These are phyloP conservation scores for Staphylotrichum tortipilum DNA, from an alignment of 495 filamentous ascomycete genomes.

Conservation along the genomic window DNA sequence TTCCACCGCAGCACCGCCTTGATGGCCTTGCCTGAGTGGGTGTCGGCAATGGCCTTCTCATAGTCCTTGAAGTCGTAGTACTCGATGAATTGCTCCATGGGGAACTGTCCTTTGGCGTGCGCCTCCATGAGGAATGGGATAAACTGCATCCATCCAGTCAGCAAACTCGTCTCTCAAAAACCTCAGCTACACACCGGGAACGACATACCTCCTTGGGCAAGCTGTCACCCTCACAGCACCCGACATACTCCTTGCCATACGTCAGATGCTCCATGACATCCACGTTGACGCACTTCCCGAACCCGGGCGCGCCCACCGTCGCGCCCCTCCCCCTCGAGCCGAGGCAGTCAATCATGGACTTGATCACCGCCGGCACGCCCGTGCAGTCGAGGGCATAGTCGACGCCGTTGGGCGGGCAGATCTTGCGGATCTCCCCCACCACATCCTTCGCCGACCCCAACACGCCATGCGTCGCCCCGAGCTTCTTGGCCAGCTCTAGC, in stretches of 20 bases:
- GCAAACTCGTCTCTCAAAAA: conserved; percentile 12
- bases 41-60: conserved; percentile 20
- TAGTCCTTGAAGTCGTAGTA: conserved; percentile 24
- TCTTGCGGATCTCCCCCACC: conserved; percentile 15
- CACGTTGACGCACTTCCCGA: conserved; percentile 13
- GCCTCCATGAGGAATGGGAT: conserved; percentile 31
- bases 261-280: conserved; percentile 23
- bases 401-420: conserved; percentile 24
- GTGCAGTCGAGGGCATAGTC: conserved; percentile 37
- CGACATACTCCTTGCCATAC: conserved; percentile 27
- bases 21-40: conserved; percentile 18
- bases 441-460: conserved; percentile 20
- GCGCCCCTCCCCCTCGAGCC: conserved; percentile 31
- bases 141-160: conserved; percentile 27
- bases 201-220: conserved; percentile 18
- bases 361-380: conserved; percentile 26
- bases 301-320: conserved; percentile 37
- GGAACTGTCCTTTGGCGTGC: conserved; percentile 37
- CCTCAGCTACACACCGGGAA: neutral
- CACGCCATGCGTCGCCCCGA: conserved; percentile 45
- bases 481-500: conserved; percentile 50
- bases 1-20: conserved; percentile 24
- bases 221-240: conserved; percentile 24
- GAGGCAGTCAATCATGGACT: conserved; percentile 26
- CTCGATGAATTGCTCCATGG: conserved; percentile 29